Evolutionary conservation across 352 stramenopile species (phyloP).

Genomic region (Phytophthora tentaculata): DNA sequence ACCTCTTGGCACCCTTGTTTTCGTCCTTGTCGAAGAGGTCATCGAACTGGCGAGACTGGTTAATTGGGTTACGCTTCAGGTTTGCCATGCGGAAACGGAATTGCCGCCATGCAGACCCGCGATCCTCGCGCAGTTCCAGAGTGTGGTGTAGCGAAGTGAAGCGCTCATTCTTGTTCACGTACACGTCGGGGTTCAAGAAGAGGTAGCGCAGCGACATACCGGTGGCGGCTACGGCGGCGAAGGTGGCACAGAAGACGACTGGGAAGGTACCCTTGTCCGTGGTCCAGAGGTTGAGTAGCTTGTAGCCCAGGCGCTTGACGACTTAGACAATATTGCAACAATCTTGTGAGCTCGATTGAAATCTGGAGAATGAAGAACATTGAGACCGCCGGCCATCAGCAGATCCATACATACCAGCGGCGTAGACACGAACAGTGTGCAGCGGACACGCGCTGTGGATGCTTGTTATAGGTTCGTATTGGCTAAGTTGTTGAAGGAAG

Average conservation of each 20-base stretch:
- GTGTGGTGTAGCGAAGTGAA: slow-evolving; percentile 52
- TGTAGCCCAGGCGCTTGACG: slow-evolving; percentile 34
- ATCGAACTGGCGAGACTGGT: slow-evolving; percentile 76
- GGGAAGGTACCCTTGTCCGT: slow-evolving; percentile 70
- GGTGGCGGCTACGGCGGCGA: slow-evolving; percentile 42
- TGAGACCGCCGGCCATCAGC: neutral
- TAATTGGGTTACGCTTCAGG: slow-evolving; percentile 71
- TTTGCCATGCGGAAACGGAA: slow-evolving; percentile 75
- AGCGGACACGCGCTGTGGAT: slow-evolving; percentile 11
- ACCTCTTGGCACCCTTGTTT: slow-evolving; percentile 60
- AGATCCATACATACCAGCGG: slow-evolving; percentile 11
- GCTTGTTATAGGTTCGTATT: slow-evolving; percentile 4
- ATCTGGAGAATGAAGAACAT: slow-evolving; percentile 17
- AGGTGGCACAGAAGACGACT: slow-evolving; percentile 53
- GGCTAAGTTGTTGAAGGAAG: neutral
- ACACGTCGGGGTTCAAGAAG: slow-evolving; percentile 66
- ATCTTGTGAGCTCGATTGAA: slow-evolving; percentile 5
- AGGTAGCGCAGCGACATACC: slow-evolving; percentile 51
- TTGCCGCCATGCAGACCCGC: slow-evolving; percentile 55
- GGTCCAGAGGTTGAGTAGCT: slow-evolving; percentile 59
- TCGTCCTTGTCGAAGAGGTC: slow-evolving; percentile 57
- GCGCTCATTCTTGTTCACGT: slow-evolving; percentile 70
- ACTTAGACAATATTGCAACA: slow-evolving; percentile 27
- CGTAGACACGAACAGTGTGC: slow-evolving; percentile 18
- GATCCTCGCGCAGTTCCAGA: slow-evolving; percentile 41